phyloP scores from a whole-genome alignment of 192 early-diverging fungal species.

The Chytriomyces hyalinus region DNA sequence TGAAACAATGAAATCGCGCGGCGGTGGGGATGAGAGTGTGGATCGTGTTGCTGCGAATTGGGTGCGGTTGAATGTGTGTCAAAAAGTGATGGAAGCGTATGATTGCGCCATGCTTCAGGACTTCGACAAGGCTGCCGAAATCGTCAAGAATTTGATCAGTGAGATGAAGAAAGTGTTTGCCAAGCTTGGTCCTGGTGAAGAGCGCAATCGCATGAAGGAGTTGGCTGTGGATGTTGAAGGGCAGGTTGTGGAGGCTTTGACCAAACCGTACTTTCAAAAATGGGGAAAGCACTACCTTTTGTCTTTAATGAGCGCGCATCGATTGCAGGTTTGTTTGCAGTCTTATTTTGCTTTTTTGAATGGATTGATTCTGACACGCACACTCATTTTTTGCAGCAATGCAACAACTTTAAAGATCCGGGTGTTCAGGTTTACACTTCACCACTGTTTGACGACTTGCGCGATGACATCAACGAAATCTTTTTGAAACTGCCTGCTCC shows the following conservation, averaged over 20 bases:
- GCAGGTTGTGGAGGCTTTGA: constrained; percentile 36
- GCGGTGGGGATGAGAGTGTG: constrained; percentile 20
- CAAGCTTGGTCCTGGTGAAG: neutral
- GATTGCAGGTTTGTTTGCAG: constrained; percentile 12
- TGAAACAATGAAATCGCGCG: neutral
- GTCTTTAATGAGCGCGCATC: constrained; percentile 38
- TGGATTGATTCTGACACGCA: neutral
- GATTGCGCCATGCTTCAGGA: neutral
- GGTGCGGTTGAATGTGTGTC: neutral
- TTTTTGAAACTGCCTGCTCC: constrained; percentile 40
- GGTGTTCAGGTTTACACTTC: constrained; percentile 43
- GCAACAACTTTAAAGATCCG: constrained; percentile 52
- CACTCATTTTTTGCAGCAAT: constrained; percentile 14
- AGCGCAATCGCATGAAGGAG: constrained; percentile 27
- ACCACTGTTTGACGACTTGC: constrained; percentile 24
- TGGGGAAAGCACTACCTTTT: constrained; percentile 49
- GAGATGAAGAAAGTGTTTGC: neutral
- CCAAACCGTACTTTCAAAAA: constrained; percentile 17
- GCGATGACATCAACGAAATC: constrained; percentile 35
- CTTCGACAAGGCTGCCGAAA: neutral
- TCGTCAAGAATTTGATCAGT: constrained; percentile 9
- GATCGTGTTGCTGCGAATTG: constrained; percentile 24
- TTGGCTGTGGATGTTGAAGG: constrained; percentile 36
- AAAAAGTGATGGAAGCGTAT: constrained; percentile 29
- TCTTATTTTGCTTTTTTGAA: neutral